Evolutionary conservation across 441 rosid species (phyloP).

Genomic region (Syzygium malaccense): DNA sequence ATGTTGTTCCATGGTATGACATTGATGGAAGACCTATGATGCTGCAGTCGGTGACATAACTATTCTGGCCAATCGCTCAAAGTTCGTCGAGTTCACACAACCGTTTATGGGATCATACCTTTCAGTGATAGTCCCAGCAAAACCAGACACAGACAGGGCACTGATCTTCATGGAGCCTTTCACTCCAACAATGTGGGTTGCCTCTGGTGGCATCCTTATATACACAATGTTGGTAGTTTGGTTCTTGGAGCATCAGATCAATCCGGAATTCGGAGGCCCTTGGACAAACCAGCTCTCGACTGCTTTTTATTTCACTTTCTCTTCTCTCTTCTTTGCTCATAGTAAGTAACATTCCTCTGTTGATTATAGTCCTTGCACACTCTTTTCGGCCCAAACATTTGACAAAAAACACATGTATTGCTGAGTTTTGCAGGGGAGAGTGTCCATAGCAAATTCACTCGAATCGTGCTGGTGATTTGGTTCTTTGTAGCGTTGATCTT

Average conservation of each 20-base stretch:
- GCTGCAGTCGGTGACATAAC: conserved; percentile 32
- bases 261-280: conserved; percentile 20
- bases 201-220: conserved; percentile 11
- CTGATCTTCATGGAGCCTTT: conserved; percentile 30
- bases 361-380: neutral
- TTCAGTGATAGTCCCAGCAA: conserved; percentile 17
- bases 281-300: conserved; percentile 21
- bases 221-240: conserved; percentile 25
- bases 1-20: neutral
- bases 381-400: neutral
- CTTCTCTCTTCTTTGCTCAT: conserved; percentile 35
- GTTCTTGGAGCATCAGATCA: conserved; percentile 15
- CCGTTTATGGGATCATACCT: conserved; percentile 27
- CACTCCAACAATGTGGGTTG: conserved; percentile 24
- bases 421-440: conserved; percentile 27
- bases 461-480: conserved; percentile 39
- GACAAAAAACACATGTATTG: neutral
- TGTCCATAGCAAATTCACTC: conserved; percentile 22
- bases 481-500: conserved; percentile 40
- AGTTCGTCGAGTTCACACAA: conserved; percentile 22
- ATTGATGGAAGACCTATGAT: conserved; percentile 16
- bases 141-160: neutral
- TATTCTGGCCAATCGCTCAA: conserved; percentile 8
- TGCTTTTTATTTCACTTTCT: conserved; percentile 34
- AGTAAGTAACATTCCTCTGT: conserved; percentile 19